A percentile compares a stretch with the other conserved stretches of the same genome.
Conservation (phyloP, 2,329 filamentous ascomycete genomes). For the Nectriaceae sp. region DNA sequence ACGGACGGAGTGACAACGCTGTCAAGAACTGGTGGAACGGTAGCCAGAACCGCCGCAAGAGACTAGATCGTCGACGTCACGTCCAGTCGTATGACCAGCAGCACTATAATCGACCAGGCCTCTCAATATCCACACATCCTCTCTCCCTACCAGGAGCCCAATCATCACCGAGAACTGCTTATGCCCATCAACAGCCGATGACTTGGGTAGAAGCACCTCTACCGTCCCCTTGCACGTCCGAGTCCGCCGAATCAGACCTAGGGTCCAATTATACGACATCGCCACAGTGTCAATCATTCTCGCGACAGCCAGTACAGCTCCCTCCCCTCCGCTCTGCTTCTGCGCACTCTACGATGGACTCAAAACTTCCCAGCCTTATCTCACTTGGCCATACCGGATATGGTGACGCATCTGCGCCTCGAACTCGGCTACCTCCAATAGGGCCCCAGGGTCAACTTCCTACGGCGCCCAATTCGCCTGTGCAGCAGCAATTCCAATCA, state of each 20-base stretch:
- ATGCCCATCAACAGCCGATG: constrained; percentile 24
- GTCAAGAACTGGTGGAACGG: constrained; percentile 99
- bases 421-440: constrained; percentile 16
- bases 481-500: constrained; percentile 19
- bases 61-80: constrained; percentile 45
- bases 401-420: too few species aligned
- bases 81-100: constrained; percentile 12
- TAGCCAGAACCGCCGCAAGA: constrained; percentile 77
- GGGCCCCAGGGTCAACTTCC: constrained; percentile 24
- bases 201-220: constrained; percentile 38
- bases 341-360: constrained; percentile 6
- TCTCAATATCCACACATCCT: constrained; percentile 30
- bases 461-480: constrained; percentile 31
- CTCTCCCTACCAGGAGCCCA: constrained; percentile 16
- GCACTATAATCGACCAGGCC: constrained; percentile 25
- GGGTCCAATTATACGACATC: constrained; percentile 65
- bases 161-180: constrained; percentile 15
- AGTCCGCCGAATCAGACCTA: constrained; percentile 64
- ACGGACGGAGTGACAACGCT: constrained; percentile 86
- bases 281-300: constrained; percentile 48
- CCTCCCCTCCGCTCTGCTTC: constrained; percentile 34
- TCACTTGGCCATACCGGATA: too few species aligned
- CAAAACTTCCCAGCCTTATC: constrained; percentile 34
- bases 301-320: constrained; percentile 43
- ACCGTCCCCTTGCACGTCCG: constrained; percentile 42